phyloP scores from a whole-genome alignment of 2,329 filamentous ascomycete genomes.

The Aspergillus thermomutatus region DNA sequence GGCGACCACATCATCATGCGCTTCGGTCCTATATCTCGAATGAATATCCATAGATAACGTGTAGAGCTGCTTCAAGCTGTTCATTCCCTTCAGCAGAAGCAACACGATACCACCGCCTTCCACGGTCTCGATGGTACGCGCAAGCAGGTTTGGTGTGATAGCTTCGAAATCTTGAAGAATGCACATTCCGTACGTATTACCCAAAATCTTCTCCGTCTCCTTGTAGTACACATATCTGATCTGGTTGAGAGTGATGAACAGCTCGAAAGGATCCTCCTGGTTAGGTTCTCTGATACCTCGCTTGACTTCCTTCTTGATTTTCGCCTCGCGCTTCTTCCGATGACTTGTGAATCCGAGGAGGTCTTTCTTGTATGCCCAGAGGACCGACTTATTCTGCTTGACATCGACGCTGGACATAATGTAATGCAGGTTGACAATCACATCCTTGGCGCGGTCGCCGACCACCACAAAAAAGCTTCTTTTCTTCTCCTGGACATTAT shows the following conservation, averaged over 20 bases:
- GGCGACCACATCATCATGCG: slow-evolving; percentile 89
- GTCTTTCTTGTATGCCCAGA: slow-evolving; percentile 99
- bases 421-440: slow-evolving; percentile 91
- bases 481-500: slow-evolving; percentile 92
- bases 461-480: slow-evolving; percentile 97
- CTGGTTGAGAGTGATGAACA: slow-evolving; percentile 93
- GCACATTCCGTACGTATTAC: slow-evolving; percentile 98
- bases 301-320: slow-evolving; percentile 98
- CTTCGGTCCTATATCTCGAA: slow-evolving; percentile 92
- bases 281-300: slow-evolving; percentile 89
- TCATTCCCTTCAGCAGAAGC: slow-evolving; percentile 92
- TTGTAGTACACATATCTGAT: slow-evolving; percentile 99
- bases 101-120: slow-evolving; percentile 92
- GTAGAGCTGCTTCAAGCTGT: slow-evolving; percentile 93
- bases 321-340: slow-evolving; percentile 95
- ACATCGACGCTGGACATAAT: slow-evolving; percentile 88
- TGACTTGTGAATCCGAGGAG: slow-evolving; percentile 92
- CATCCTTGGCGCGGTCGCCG: slow-evolving; percentile 90
- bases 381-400: slow-evolving; percentile 90
- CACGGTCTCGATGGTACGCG: slow-evolving; percentile 93
- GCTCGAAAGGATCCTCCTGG: slow-evolving; percentile 90
- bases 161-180: slow-evolving; percentile 98
- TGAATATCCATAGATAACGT: slow-evolving; percentile 97
- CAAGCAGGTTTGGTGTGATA: slow-evolving; percentile 92
- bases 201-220: slow-evolving; percentile 97